Conservation (phyloP, 805 yeast species). For the Jamesozyma piceae region DNA sequence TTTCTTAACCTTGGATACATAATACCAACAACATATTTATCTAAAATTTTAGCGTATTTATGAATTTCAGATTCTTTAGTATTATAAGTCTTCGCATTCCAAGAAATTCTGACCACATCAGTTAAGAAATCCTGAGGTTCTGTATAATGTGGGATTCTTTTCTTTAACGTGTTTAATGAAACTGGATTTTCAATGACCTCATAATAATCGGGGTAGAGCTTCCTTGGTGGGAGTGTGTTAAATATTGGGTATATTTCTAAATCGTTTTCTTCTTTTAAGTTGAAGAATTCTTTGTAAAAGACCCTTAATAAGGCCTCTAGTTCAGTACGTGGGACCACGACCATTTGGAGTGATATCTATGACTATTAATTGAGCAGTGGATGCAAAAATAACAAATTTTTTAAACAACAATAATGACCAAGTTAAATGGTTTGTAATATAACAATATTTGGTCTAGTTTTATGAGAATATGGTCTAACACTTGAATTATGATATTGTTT, state of each 20-base stretch:
- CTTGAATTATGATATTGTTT: too few species aligned
- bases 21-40: constrained; percentile 31
- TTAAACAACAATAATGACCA: too few species aligned
- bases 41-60: constrained; percentile 50
- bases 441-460: too few species aligned
- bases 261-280: constrained; percentile 19
- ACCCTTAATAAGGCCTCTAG: constrained; percentile 6
- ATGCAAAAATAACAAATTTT: too few species aligned
- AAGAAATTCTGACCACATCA: constrained; percentile 74
- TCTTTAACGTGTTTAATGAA: constrained; percentile 64
- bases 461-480: too few species aligned
- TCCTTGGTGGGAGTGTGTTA: constrained; percentile 50
- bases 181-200: constrained; percentile 67
- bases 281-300: constrained; percentile 8
- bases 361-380: too few species aligned
- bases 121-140: constrained; percentile 61
- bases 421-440: too few species aligned
- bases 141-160: constrained; percentile 49
- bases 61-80: constrained; percentile 58
- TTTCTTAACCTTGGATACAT: constrained; percentile 30
- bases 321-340: constrained; percentile 2
- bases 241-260: constrained; percentile 24
- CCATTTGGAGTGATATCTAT: neutral
- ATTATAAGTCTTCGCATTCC: constrained; percentile 85
- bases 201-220: constrained; percentile 67